A percentile compares a stretch with the other conserved stretches of the same genome.
These are phyloP conservation scores for Nothophoma quercina DNA, from an alignment of 2,329 filamentous ascomycete species.

Conservation along the genomic window DNA sequence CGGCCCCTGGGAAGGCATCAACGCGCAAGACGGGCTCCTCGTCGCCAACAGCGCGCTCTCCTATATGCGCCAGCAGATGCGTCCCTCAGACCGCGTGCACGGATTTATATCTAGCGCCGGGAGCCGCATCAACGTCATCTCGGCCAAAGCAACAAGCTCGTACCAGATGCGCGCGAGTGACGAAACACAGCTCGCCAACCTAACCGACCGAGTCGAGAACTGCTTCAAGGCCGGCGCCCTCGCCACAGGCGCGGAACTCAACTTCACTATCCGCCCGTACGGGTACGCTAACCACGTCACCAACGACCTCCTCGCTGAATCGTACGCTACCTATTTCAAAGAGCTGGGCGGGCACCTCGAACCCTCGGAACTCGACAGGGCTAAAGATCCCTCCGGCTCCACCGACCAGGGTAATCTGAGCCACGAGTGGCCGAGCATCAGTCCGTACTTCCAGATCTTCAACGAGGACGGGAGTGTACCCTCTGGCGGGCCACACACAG, in stretches of 20 bases:
- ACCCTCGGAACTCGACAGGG: constrained; percentile 6
- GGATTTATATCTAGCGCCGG: constrained; percentile 24
- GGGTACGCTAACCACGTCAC: constrained; percentile 21
- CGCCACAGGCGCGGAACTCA: constrained; percentile 18
- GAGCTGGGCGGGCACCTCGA: constrained; percentile 1
- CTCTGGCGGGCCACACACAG: constrained; percentile 21
- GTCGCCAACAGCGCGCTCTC: constrained; percentile 23
- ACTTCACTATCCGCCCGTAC: constrained; percentile 22
- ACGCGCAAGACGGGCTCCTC: constrained; percentile 29
- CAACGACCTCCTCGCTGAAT: constrained; percentile 19
- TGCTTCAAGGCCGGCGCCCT: constrained; percentile 23
- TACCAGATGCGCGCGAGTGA: constrained; percentile 24
- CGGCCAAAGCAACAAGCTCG: constrained; percentile 1
- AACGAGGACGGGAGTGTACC: constrained; percentile 22
- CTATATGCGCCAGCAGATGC: constrained; percentile 24
- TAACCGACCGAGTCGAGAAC: constrained; percentile 15
- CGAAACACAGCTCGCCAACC: constrained; percentile 13
- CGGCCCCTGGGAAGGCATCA: constrained; percentile 40
- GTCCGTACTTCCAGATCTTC: constrained; percentile 26
- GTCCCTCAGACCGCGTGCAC: constrained; percentile 23
- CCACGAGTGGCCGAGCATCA: constrained; percentile 24
- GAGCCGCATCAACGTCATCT: constrained; percentile 21
- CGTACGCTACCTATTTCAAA: constrained; percentile 13
- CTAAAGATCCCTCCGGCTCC: constrained; percentile 14
- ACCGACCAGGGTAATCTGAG: constrained; percentile 29